Base-by-base conservation (phyloP, 2,329 filamentous ascomycete genomes). In the Clarireedia sp. region DNA sequence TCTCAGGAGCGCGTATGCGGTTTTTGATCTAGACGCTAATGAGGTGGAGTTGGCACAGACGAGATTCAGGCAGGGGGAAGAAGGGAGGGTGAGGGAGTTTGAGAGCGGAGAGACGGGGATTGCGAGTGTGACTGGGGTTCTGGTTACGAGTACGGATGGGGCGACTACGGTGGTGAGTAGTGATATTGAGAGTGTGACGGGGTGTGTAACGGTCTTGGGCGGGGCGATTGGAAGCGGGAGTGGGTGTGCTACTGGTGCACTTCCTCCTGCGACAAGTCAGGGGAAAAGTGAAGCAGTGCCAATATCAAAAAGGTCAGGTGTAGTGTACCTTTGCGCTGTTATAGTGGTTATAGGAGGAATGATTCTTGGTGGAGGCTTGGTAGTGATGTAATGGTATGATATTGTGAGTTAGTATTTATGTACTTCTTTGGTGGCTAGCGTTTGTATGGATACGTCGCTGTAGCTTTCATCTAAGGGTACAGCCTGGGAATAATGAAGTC, bases 1-100 rank as follows among this genome's bases (percentile, higher is more conserved):
- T 63, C 68, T 81, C 46, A 69, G 78, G 51, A 75, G 74, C 45
- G 77, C 77, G 1, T 80, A 80, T 59, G 75, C 79, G 1, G 77
- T 81, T 2, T 80, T 78, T 59, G 76, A 80, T 59, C 68, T 80
- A 4, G 70, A 70, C 5, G 77, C 77, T 60, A 72, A 77, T 55
- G 64, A 75, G 55, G 71, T 79, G 37, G 76, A 70, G 2, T 66
- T 81, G 14, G 77, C 74, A 1, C 71, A 78, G 52, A 74, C 75
- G 7, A 72, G 74, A 24, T 73, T 73, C 58, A 71, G 75, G 56
- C 67, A 3, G n/a, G 23, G 21, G 17, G 33, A 21, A 2, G 12
- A 19, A 12, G 6, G 26, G 9, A 19, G 47, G 6, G 54, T 66
- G 7, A 50, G 63, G 2, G 64, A 64, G 37, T 63, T 66, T 36